These are phyloP conservation scores for Reutealis trisperma DNA, from an alignment of 345 rosid species.

Conservation along the genomic window DNA sequence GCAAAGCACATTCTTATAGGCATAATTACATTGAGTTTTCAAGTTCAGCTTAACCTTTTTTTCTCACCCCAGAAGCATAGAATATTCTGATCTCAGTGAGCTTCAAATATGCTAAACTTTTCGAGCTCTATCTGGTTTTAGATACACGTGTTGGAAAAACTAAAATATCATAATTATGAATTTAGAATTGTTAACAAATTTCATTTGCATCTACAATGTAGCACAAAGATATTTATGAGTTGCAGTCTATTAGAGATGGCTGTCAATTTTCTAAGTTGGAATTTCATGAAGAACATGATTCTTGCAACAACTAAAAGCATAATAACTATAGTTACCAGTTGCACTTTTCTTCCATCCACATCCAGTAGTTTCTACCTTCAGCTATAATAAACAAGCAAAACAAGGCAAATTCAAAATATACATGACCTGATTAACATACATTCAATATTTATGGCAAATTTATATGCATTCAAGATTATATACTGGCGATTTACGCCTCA, in stretches of 20 bases:
- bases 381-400: background rate
- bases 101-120: background rate
- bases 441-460: conserved; percentile 6
- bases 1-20: too few relatives aligned
- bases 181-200: too few relatives aligned
- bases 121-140: background rate
- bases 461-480: background rate
- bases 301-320: conserved; percentile 4
- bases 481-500: conserved; percentile 26
- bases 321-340: background rate
- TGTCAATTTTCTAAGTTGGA: conserved; percentile 7
- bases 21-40: too few relatives aligned
- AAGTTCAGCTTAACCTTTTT: too few relatives aligned
- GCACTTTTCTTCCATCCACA: background rate
- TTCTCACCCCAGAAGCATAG: too few relatives aligned
- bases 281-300: conserved; percentile 17
- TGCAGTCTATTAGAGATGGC: background rate
- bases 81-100: background rate
- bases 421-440: background rate
- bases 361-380: background rate
- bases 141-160: background rate
- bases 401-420: background rate
- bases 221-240: background rate
- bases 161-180: background rate
- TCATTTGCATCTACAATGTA: too few relatives aligned